Percentiles rank a stretch among this genome's conserved stretches.
These are phyloP conservation scores for Auricularia sp. DNA, from an alignment of 768 basidiomycete species.

Conservation along the genomic window DNA sequence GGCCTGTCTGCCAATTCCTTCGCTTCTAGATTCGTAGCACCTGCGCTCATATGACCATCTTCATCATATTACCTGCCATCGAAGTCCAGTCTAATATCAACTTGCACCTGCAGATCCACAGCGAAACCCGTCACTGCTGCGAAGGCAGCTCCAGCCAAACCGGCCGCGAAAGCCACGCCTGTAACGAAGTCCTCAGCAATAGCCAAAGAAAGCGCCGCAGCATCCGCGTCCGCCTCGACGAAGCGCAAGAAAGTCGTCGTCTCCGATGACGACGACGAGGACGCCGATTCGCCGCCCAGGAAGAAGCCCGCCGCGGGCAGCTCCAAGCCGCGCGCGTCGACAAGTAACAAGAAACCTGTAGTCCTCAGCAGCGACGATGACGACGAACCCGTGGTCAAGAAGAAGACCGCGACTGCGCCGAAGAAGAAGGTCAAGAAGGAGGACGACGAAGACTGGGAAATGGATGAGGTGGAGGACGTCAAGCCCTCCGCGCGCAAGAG, in stretches of 20 bases:
- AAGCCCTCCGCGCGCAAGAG: slow-evolving; percentile 12
- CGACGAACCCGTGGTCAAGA: slow-evolving; percentile 10
- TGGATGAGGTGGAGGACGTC: neutral
- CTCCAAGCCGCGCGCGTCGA: slow-evolving; percentile 1
- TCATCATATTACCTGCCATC: too few relatives aligned
- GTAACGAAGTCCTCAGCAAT: neutral
- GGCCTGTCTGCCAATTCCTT: too few relatives aligned
- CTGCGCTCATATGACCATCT: too few relatives aligned
- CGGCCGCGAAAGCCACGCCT: too few relatives aligned
- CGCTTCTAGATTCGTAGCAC: too few relatives aligned
- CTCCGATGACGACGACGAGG: slow-evolving; percentile 5
- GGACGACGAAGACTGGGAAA: neutral
- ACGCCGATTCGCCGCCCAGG: slow-evolving; percentile 3
- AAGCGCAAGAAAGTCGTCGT: slow-evolving; percentile 9
- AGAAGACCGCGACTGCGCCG: neutral
- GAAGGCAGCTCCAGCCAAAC: too few relatives aligned
- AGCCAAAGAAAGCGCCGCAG: neutral
- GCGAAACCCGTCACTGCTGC: too few relatives aligned
- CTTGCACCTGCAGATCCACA: too few relatives aligned
- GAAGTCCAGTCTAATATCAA: too few relatives aligned
- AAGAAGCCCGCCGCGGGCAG: slow-evolving; percentile 7
- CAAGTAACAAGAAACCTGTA: neutral
- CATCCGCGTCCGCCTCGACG: neutral
- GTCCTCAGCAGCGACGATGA: neutral
- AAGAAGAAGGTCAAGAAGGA: slow-evolving; percentile 9